These are phyloP conservation scores for Aciculoconidium aculeatum DNA, from an alignment of 805 yeast species.

Conservation along the genomic window DNA sequence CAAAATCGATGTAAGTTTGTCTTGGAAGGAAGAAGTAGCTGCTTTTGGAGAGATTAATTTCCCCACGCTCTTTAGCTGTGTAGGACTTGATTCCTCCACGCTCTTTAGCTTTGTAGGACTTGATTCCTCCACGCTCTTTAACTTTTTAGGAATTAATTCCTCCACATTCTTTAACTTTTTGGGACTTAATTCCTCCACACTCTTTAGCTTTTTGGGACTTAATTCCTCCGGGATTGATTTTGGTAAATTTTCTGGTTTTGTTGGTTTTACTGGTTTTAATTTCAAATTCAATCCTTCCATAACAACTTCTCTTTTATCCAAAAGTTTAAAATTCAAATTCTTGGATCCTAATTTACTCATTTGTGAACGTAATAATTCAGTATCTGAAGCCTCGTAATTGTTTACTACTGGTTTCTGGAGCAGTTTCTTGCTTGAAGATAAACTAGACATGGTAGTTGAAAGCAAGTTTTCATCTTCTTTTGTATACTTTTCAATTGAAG, in stretches of 20 bases:
- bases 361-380: constrained; percentile 19
- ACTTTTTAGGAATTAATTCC: no score
- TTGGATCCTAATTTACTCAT: constrained; percentile 17
- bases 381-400: constrained; percentile 17
- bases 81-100: no score
- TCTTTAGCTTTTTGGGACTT: no score
- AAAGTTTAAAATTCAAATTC: constrained; percentile 3
- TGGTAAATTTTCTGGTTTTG: constrained; percentile 8
- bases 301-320: constrained; percentile 6
- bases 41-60: no score
- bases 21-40: constrained; percentile 11
- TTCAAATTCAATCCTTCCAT: constrained; percentile 14
- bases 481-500: constrained; percentile 7
- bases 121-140: no score
- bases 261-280: constrained; percentile 12
- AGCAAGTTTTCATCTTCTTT: constrained; percentile 11
- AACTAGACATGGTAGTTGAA: constrained; percentile 7
- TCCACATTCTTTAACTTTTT: no score
- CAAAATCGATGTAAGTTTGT: constrained; percentile 21
- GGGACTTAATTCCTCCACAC: no score
- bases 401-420: constrained; percentile 12
- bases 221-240: no score
- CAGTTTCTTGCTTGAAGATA: constrained; percentile 6
- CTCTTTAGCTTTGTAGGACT: no score
- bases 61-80: no score